Evolutionary conservation across 371 early-diverging fungal species (phyloP).

Genomic region (Choanephora cucurbitarum): DNA sequence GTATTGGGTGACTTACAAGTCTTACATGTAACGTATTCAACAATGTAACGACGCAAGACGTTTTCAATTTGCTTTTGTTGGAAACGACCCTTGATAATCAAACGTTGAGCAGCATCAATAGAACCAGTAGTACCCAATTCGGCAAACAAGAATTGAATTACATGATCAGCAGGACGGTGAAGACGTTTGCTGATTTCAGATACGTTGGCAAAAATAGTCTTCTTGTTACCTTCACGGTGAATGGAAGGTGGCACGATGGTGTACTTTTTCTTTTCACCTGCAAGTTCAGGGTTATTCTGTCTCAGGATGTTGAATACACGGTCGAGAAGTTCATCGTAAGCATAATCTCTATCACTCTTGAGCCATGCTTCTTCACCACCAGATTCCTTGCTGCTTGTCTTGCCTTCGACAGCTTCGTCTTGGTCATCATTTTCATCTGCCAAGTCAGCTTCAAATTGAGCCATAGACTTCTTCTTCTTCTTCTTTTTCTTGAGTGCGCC

Average conservation of each 20-base stretch:
- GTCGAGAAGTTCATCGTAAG: slow-evolving; percentile 90
- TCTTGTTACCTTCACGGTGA: slow-evolving; percentile 93
- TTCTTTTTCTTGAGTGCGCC: slow-evolving; percentile 87
- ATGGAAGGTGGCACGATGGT: slow-evolving; percentile 94
- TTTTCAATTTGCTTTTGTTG: slow-evolving; percentile 99
- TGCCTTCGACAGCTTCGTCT: slow-evolving; percentile 44
- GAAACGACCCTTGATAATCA: slow-evolving; percentile 98
- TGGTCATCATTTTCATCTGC: slow-evolving; percentile 80
- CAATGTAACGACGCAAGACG: slow-evolving; percentile 97
- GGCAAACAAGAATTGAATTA: slow-evolving; percentile 97
- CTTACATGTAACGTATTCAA: slow-evolving; percentile 99
- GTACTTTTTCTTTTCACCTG: slow-evolving; percentile 91
- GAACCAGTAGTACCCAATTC: slow-evolving; percentile 99
- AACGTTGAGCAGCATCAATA: slow-evolving; percentile 90
- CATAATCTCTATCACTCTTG: slow-evolving; percentile 91
- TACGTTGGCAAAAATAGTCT: slow-evolving; percentile 94
- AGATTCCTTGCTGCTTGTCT: slow-evolving; percentile 24
- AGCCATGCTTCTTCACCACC: slow-evolving; percentile 81
- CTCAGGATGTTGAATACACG: slow-evolving; percentile 92
- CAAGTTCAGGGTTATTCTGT: slow-evolving; percentile 94
- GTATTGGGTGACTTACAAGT: slow-evolving; percentile 99
- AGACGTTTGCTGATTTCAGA: slow-evolving; percentile 92
- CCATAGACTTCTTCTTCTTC: slow-evolving; percentile 92
- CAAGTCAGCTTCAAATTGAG: slow-evolving; percentile 83
- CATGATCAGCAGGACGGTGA: slow-evolving; percentile 96